Evolutionary conservation across 1,139 yeast genomes (phyloP), one percentile per base, ranked within the genome.

Genomic region (Candida mesenterica): DNA sequence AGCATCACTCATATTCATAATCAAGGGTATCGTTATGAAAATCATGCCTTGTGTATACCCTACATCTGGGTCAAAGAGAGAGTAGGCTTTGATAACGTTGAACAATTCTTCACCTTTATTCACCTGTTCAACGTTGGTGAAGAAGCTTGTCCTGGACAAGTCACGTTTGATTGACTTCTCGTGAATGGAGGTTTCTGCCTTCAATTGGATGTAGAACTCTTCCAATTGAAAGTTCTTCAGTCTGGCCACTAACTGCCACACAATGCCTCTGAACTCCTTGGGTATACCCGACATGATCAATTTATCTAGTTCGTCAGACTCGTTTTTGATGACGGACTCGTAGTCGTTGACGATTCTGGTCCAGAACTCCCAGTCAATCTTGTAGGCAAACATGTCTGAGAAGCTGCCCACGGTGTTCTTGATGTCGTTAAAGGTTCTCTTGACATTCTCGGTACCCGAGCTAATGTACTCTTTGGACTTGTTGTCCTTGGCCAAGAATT

Each of bases 41-140:
- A 94, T 95, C 96, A 92, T 88, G 5, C 98, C 97, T 59, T 92
- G 97, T 1, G 97, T 92, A 55, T 92, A 92, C 0, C 98, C 98
- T 26, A 92, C 96, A 38, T 89, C 97, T 1, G 87, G 82, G 54
- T 92, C 97, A 57, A 79, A 84, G 34, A 88, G 63, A 15, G 94
- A 80, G 60, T 90, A 92, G 0, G 90, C 90, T 53, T 85, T 86
- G 45, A 92, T 77, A 23, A 92, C 82, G 42, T 80, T 79, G 55
- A 70, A 85, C 27, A 92, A 62, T 31, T 87, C 80, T 30, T 74
- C 79, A 4, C 66, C 60, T 48, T 70, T 70, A 41, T 65, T 63
- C 28, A 70, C 68, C 43, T 74, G 76, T 28, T 72, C 72, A 23
- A 79, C 77, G 43, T 75, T 75, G 15, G 85, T 73, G 45, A 85